phyloP scores from a whole-genome alignment of 2,329 filamentous ascomycete genomes.

The Sporothrix curviconia region DNA sequence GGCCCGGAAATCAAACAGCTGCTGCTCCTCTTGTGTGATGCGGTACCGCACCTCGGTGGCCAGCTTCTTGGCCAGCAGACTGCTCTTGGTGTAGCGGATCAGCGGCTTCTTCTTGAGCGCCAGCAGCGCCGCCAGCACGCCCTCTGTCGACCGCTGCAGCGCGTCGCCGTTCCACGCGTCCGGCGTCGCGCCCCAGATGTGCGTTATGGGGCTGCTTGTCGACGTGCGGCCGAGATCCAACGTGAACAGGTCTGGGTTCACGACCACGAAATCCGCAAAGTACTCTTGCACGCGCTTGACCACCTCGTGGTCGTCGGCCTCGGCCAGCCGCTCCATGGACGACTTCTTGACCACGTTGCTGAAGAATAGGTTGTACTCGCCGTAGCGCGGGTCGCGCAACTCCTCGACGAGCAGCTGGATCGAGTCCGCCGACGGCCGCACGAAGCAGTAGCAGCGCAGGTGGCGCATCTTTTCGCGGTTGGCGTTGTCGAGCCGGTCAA shows the following conservation, averaged over 20 bases:
- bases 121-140: conserved; percentile 73
- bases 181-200: conserved; percentile 73
- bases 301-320: conserved; percentile 96
- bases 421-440: conserved; percentile 85
- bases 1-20: conserved; percentile 92
- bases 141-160: conserved; percentile 79
- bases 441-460: conserved; percentile 84
- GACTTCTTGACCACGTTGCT: conserved; percentile 98
- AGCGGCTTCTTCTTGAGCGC: conserved; percentile 95
- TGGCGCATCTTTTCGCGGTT: conserved; percentile 97
- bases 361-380: conserved; percentile 95
- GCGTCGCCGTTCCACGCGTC: conserved; percentile 90
- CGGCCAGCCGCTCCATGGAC: conserved; percentile 83
- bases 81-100: conserved; percentile 89
- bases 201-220: conserved; percentile 35
- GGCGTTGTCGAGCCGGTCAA: conserved; percentile 86
- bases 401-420: conserved; percentile 94
- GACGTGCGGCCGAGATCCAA: conserved; percentile 48
- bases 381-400: conserved; percentile 90
- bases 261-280: conserved; percentile 90
- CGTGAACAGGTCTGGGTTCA: conserved; percentile 90
- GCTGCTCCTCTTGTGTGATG: conserved; percentile 92
- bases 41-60: conserved; percentile 88
- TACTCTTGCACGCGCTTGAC: conserved; percentile 91
- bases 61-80: conserved; percentile 81